Evolutionary conservation across 2,329 filamentous ascomycete species (phyloP), one percentile per base, ranked within the genome.

Genomic region (Zymoseptoria tritici): DNA sequence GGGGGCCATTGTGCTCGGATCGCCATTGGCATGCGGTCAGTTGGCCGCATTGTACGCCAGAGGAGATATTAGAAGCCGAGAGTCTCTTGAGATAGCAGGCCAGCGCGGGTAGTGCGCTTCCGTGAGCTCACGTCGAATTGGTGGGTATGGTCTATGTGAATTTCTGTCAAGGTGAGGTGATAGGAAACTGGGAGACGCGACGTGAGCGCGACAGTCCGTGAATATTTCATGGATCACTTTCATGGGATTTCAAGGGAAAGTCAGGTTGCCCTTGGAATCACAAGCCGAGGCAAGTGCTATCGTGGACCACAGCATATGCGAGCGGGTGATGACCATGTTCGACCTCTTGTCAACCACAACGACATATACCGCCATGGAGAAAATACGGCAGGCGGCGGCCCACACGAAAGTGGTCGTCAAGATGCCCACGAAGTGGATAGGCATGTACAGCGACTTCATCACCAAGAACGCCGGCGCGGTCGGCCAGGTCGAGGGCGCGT

Each of bases 391-490:
- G 52, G 68, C 67, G 46, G 69, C 67, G 3, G 62, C 68, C 49
- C 67, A 70, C 56, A 69, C 70, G 36, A 69, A 70, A 55, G 59
- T 66, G 51, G 62, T 67, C 49, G 61, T 70, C 59, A 64, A 58
- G 19, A 59, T 73, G 51, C 72, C 72, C 7, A 63, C 70, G 8
- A 68, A 69, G 62, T 71, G 68, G 60, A 60, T 73, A 53, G 62
- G 81, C 65, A 83, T 85, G 77, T 96, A 96, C 76, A 85, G 86
- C 70, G 87, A 94, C 65, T 97, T 97, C 77, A 93, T 99, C 78
- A 89, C 90, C 63, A 94, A 93, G 78, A 99, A 99, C 74, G 87
- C 91, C 62, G 88, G 91, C 71, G 91, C 95, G 61, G 91, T 99
- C 57, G 90, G 91, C 55, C 92, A 96, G 78, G 93, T 99, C 64